Percentiles rank a stretch among this genome's conserved stretches.
Conservation (phyloP, 1,284 basidiomycete species). For the Pholiota adiposa region DNA sequence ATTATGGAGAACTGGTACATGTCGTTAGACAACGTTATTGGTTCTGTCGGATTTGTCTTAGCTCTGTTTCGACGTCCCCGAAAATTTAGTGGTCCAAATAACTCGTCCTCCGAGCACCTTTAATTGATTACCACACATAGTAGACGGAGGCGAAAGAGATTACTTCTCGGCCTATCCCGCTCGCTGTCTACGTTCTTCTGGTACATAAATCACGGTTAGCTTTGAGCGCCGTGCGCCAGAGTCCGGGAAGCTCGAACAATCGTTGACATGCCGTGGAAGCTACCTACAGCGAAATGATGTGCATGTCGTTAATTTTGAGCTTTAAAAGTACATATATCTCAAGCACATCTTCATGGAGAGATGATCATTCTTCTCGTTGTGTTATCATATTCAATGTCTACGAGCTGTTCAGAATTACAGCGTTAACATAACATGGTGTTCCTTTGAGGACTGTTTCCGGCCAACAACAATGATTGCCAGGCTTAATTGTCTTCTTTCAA, state of each 20-base stretch:
- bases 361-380: not conserved
- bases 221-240: not conserved
- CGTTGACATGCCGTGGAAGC: not conserved
- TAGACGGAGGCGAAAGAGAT: not conserved
- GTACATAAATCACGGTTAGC: not conserved
- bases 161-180: not conserved
- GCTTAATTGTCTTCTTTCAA: no score
- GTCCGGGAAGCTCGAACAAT: not conserved
- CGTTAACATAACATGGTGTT: no score
- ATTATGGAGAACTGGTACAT: conserved; percentile 8
- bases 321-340: not conserved
- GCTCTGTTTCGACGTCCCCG: not conserved
- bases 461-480: no score
- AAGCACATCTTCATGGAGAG: not conserved
- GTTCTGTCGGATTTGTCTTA: not conserved
- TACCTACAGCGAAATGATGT: not conserved
- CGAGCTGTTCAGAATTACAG: no score
- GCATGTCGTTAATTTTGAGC: not conserved
- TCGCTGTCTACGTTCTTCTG: not conserved
- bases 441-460: no score
- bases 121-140: no score
- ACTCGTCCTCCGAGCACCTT: no score
- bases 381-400: not conserved
- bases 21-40: not conserved
- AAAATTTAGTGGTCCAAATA: not conserved